Evolutionary conservation across 257 asterid genomes (phyloP).

Genomic region (Solanum arcanum): DNA sequence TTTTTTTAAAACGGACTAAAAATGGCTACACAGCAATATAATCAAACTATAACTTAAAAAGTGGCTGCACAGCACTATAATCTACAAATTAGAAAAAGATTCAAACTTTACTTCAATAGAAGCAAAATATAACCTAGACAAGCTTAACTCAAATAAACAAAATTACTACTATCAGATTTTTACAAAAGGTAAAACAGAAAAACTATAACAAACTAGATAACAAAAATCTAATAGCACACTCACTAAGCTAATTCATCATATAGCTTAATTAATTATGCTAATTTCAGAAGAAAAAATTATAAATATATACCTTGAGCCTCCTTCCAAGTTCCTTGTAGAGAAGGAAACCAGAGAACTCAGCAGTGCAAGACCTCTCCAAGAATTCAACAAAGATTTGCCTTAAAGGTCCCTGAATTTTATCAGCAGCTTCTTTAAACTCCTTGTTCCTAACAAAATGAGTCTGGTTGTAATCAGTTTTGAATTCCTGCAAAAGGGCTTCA

Average conservation of each 20-base stretch:
- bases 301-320: conserved; percentile 61
- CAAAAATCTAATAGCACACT: background rate
- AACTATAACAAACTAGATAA: background rate
- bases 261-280: background rate
- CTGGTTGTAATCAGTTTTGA: conserved; percentile 97
- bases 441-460: conserved; percentile 86
- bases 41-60: background rate
- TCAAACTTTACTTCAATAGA: background rate
- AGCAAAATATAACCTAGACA: background rate
- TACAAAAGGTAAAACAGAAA: background rate
- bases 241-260: background rate
- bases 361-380: conserved; percentile 91
- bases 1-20: background rate
- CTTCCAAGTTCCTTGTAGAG: conserved; percentile 85
- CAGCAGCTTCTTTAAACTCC: conserved; percentile 92
- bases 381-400: conserved; percentile 80
- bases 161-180: background rate
- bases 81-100: background rate
- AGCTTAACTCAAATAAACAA: background rate
- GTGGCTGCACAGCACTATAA: background rate
- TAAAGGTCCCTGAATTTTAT: conserved; percentile 65
- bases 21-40: background rate
- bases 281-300: background rate
- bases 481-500: conserved; percentile 79
- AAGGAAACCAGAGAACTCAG: conserved; percentile 94